A percentile compares a stretch with the other conserved stretches of the same genome.
Conservation (phyloP, 306 rosid species). For the Prunus salicina region DNA sequence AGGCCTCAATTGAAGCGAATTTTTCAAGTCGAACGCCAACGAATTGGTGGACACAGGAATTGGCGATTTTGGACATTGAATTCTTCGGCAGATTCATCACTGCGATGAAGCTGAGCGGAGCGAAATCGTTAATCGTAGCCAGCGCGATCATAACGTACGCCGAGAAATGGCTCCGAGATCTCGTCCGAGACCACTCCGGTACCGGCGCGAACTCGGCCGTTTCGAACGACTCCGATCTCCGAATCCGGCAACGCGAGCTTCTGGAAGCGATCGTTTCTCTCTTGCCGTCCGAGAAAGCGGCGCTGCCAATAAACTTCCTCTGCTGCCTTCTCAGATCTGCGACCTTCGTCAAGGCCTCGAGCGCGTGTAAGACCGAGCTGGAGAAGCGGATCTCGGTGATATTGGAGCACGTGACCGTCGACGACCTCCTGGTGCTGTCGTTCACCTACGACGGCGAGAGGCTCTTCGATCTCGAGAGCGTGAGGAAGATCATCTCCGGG, state of each 20-base stretch:
- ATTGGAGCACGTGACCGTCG: conserved; percentile 71
- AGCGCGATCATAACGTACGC: conserved; percentile 66
- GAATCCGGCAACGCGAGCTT: conserved; percentile 45
- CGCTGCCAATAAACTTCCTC: conserved; percentile 79
- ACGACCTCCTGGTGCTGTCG: conserved; percentile 64
- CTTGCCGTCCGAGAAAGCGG: conserved; percentile 70
- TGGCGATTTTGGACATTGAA: conserved; percentile 49
- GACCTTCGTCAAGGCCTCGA: conserved; percentile 50
- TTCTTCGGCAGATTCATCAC: conserved; percentile 48
- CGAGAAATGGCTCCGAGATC: conserved; percentile 68
- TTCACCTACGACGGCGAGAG: conserved; percentile 82
- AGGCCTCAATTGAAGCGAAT: conserved; percentile 62
- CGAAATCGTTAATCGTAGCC: conserved; percentile 46
- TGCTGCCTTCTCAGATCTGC: conserved; percentile 89
- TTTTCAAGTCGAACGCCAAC: conserved; percentile 76
- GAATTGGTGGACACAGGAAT: conserved; percentile 94
- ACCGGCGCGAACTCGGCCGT: conserved; percentile 12
- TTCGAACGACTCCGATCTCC: conserved; percentile 21
- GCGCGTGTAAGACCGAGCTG: conserved; percentile 54
- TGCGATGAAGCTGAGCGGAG: conserved; percentile 63
- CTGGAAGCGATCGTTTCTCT: conserved; percentile 56
- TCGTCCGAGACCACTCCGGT: conserved; percentile 82
- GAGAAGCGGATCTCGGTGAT: conserved; percentile 62
- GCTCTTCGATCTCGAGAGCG: conserved; percentile 73
- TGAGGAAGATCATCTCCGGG: conserved; percentile 54